A percentile compares a stretch with the other conserved stretches of the same genome.
These are phyloP conservation scores for Exophiala calicioides DNA, from an alignment of 2,329 filamentous ascomycete genomes.

Conservation along the genomic window DNA sequence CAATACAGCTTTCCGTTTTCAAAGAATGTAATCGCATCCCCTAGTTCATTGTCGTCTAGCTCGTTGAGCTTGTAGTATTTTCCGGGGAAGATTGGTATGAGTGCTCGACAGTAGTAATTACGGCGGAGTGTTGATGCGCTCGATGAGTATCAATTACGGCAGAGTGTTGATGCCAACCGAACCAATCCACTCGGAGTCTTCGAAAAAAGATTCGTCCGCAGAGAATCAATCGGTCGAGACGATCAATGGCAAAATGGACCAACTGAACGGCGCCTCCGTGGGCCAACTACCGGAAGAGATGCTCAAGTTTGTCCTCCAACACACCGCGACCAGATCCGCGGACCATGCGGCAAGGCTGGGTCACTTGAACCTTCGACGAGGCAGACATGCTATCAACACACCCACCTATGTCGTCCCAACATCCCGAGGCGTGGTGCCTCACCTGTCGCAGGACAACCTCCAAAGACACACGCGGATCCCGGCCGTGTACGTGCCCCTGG, in stretches of 20 bases:
- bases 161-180: too few relatives aligned
- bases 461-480: conserved; percentile 63
- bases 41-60: too few relatives aligned
- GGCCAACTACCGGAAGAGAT: conserved; percentile 36
- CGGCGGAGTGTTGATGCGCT: too few relatives aligned
- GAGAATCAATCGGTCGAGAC: neutral
- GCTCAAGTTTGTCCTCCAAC: conserved; percentile 41
- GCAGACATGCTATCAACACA: conserved; percentile 71
- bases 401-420: conserved; percentile 79
- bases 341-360: conserved; percentile 64
- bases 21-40: too few relatives aligned
- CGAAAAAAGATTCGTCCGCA: neutral
- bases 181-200: too few relatives aligned
- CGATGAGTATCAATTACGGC: too few relatives aligned
- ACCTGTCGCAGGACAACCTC: conserved; percentile 84
- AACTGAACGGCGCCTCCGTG: conserved; percentile 4
- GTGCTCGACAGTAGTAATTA: too few relatives aligned
- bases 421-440: conserved; percentile 81
- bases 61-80: too few relatives aligned
- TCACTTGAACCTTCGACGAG: conserved; percentile 60
- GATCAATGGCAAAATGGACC: conserved; percentile 22
- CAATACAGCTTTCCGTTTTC: too few relatives aligned
- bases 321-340: conserved; percentile 36
- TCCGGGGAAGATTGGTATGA: too few relatives aligned
- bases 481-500: conserved; percentile 77